Base-by-base conservation (phyloP, 768 basidiomycete species). In the Sutorius australiensis region DNA sequence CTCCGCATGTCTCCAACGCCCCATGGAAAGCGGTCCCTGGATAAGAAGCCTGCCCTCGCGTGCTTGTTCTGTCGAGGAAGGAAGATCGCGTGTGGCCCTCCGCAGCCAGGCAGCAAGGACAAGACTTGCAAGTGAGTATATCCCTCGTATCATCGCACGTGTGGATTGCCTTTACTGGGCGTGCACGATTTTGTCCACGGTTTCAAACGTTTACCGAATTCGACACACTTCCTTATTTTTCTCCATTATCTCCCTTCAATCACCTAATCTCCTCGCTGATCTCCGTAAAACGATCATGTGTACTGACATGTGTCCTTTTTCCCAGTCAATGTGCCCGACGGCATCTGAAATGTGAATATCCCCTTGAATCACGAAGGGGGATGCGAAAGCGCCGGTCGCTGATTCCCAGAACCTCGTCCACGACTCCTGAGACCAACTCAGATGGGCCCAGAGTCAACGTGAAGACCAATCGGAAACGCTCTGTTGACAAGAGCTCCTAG, bases 281-380 rank as follows among this genome's bases (percentile, higher is more conserved):
- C 24, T 57, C 65, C 67, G 61, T 43, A 55, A 48, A 48, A 37
- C 55, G 28, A 53, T 59, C 41, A 34, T 36, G 16, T 44, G 47
- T 56, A 40, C 63, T 73, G n/a, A 68, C 58, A 55, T 50, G 64
- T 48, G 45, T 61, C 31, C 38, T 41, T 65, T 58, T 59, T 58
- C 53, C 45, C 64, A 89, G 87, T 67, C 87, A 89, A 73, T 89
- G 87, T 62, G 80, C 80, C 46, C 77, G 85, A 38, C 81, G 87
- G 24, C 79, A 80, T 30, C 78, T 88, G 44, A 79, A 75, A 51
- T 89, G 87, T 65, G 84, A 84, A 61, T 89, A 86, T 59, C 87
- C 87, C 1, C 68, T 74, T 6, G 84, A 85, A 66, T 87, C 85
- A 60, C 76, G 84, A 33, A 77, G 87, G 16, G 87, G 87, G 10